Evolutionary conservation across 345 rosid genomes (phyloP), one percentile per base, ranked within the genome.

Genomic region (Jatropha curcas): DNA sequence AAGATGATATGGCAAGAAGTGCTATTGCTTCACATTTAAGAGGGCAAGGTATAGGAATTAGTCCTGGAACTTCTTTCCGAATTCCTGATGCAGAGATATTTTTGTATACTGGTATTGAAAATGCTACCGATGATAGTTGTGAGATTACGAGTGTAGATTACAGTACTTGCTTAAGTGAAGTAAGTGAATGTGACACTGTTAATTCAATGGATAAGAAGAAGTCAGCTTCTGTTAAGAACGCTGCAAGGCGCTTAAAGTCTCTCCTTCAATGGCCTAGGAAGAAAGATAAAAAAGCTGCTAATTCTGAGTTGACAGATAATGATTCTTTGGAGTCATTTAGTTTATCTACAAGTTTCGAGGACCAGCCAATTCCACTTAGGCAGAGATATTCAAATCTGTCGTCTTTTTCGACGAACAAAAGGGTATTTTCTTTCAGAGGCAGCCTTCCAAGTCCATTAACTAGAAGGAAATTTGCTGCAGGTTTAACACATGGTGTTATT

Each of bases 71-170:
- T 43, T 86, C 92, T 35, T 92, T 92, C 67, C 78, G 88, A 64
- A 82, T 95, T 46, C 87, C 98, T 6, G 99, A 95, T 77, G 88
- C 97, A 4, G 99, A 92, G 83, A 92, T 95, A 22, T 88, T 90
- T 67, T 80, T 92, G 65, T 89, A 86, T 53, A 75, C 93, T 0
- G 94, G 89, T 0, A 73, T 82, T 16, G 88, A 81, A 65, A 79
- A 66, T 65, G 71, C 74, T 8, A 73, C 75, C 0, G 82, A 80
- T 48, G 75, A 65, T 14, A 76, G 67, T 52, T 67, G 70, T 33
- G 83, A 88, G 76, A 72, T 74, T 4, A 77, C 65, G 33, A 82
- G 86, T 30, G 71, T 74, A 30, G 88, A 76, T 65, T 81, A 77
- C 41, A 80, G 84, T 56, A 53, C 80, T 17, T 84, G 86, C 77